Base-by-base conservation (phyloP, 1,139 yeast genomes). In the Yamadazyma aaseri region DNA sequence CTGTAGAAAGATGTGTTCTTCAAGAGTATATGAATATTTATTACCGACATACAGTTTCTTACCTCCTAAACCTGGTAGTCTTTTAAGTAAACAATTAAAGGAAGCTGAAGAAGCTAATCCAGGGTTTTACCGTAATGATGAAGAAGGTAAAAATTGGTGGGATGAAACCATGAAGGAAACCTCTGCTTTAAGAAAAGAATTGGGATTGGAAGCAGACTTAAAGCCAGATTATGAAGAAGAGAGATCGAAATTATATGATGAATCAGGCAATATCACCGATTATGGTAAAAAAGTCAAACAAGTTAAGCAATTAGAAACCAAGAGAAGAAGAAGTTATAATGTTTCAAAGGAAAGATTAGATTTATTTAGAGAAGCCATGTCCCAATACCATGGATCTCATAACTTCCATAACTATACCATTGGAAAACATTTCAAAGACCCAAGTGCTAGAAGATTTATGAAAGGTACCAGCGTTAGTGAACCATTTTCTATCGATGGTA, bases 391-490 rank as follows among this genome's bases (percentile, higher is more conserved):
- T 45, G 97, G 97, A 10, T 80, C 89, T 24, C 96, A 92, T 59
- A 92, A 92, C 57, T 92, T 90, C 73, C 97, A 92, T 60, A 92
- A 92, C 58, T 92, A 86, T 63, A 94, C 98, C 0, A 63, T 87
- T 36, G 97, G 97, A 16, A 92, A 92, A 58, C 62, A 73, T n/a
- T 87, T 74, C 62, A 83, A 79, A 47, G 97, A 92, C 49, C 83
- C 96, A 17, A 82, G 95, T 44, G 82, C 96, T 2, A 71, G 74
- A 40, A 71, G 99, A 51, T 84, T 66, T 57, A 90, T 92, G 87
- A 86, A 85, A 52, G 64, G 75, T 11, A 72, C 94, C 35, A 71
- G 74, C 0, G 95, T 87, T 0, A 77, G 89, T n/a, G 95, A 86
- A 2, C 98, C 98, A 3, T 86, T 87, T 58, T 81, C 86, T 32